phyloP scores from a whole-genome alignment of 352 stramenopile species.

The Nothophytophthora sp. region DNA sequence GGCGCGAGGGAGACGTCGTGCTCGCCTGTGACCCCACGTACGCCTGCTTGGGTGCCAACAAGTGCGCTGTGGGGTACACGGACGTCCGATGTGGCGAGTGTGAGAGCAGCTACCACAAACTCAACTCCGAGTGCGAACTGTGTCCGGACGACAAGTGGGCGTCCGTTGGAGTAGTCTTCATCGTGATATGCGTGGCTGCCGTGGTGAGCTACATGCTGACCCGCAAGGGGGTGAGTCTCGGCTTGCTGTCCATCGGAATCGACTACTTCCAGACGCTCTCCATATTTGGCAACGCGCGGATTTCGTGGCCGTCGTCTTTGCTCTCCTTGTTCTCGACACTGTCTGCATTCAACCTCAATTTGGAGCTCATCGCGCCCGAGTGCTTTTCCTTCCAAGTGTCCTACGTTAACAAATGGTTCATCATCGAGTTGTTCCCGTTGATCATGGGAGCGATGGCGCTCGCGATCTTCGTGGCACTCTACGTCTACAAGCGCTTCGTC shows the following conservation, averaged over 20 bases:
- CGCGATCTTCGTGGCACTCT: slow-evolving; percentile 48
- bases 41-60: slow-evolving; percentile 56
- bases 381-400: slow-evolving; percentile 74
- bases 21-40: slow-evolving; percentile 56
- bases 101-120: slow-evolving; percentile 51
- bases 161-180: slow-evolving; percentile 45
- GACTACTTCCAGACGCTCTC: slow-evolving; percentile 89
- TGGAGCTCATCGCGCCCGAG: slow-evolving; percentile 82
- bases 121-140: slow-evolving; percentile 59
- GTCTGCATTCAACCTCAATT: slow-evolving; percentile 83
- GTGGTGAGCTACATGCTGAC: slow-evolving; percentile 63
- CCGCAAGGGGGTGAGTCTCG: slow-evolving; percentile 64
- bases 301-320: slow-evolving; percentile 66
- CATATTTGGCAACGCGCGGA: slow-evolving; percentile 72
- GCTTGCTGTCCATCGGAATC: slow-evolving; percentile 76
- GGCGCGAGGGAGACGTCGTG: slow-evolving; percentile 55
- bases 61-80: slow-evolving; percentile 45
- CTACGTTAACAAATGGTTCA: slow-evolving; percentile 74
- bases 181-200: slow-evolving; percentile 44
- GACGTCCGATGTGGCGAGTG: slow-evolving; percentile 52
- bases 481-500: slow-evolving; percentile 61
- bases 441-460: slow-evolving; percentile 43
- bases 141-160: slow-evolving; percentile 65
- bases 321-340: slow-evolving; percentile 68
- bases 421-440: slow-evolving; percentile 62